Conservation (phyloP, 2,329 filamentous ascomycete genomes). For the Trichophyton simii region DNA sequence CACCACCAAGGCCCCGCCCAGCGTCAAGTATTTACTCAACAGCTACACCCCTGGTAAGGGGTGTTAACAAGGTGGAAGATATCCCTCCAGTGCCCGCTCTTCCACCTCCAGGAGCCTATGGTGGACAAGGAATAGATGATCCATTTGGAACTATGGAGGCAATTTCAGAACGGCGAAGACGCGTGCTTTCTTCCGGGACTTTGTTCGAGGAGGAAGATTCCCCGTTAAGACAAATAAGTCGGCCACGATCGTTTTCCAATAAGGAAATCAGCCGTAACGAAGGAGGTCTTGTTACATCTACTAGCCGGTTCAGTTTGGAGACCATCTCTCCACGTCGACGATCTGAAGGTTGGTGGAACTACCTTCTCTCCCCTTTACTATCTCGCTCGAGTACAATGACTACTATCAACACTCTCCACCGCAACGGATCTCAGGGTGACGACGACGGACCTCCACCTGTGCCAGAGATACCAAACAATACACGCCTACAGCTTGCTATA, state of each 20-base stretch:
- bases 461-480: neutral
- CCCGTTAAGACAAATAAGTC: neutral
- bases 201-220: slow-evolving; percentile 25
- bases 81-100: slow-evolving; percentile 32
- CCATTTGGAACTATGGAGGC: slow-evolving; percentile 11
- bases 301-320: slow-evolving; percentile 22
- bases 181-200: slow-evolving; percentile 25
- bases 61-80: slow-evolving; percentile 8
- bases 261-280: slow-evolving; percentile 5
- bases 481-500: slow-evolving; percentile 17
- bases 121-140: slow-evolving; percentile 11
- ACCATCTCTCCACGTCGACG: slow-evolving; percentile 27
- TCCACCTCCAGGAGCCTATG: slow-evolving; percentile 21
- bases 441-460: slow-evolving; percentile 15
- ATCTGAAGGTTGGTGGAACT: slow-evolving; percentile 41
- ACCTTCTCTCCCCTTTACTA: slow-evolving; percentile 34
- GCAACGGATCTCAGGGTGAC: slow-evolving; percentile 12
- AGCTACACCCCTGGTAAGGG: slow-evolving; percentile 22
- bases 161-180: slow-evolving; percentile 15
- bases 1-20: slow-evolving; percentile 21
- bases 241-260: slow-evolving; percentile 3
- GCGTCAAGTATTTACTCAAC: slow-evolving; percentile 36
- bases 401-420: slow-evolving; percentile 16
- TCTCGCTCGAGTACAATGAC: slow-evolving; percentile 25
- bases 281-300: slow-evolving; percentile 17